Percentiles rank a stretch among this genome's conserved stretches.
phyloP scores from a whole-genome alignment of 2,329 filamentous ascomycete genomes.

The Fusarium sp. region DNA sequence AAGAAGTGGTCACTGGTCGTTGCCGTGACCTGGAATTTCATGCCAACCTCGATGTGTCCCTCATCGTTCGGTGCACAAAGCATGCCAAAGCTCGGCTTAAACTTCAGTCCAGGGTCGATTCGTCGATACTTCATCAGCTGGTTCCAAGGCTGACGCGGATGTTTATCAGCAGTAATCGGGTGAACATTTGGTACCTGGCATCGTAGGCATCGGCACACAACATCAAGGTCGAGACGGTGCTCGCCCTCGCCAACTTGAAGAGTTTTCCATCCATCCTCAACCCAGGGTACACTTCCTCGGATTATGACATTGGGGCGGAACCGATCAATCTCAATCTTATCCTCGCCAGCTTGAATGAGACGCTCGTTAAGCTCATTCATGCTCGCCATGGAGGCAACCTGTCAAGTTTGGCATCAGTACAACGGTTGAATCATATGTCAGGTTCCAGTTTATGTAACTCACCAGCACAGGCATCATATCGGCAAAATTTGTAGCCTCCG shows the following conservation, averaged over 20 bases:
- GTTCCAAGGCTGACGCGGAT: conserved; percentile 69
- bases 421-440: conserved; percentile 52
- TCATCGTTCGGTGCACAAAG: conserved; percentile 66
- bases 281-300: conserved; percentile 64
- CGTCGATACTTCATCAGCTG: conserved; percentile 68
- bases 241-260: conserved; percentile 53
- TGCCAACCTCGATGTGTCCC: conserved; percentile 64
- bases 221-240: conserved; percentile 58
- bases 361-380: conserved; percentile 67
- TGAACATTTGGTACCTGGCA: conserved; percentile 74
- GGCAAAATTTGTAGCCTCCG: conserved; percentile 64
- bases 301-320: conserved; percentile 73
- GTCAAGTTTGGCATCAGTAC: conserved; percentile 65
- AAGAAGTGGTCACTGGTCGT: conserved; percentile 63
- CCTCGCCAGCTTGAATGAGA: conserved; percentile 52
- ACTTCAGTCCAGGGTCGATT: conserved; percentile 68
- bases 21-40: conserved; percentile 65
- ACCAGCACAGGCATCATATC: conserved; percentile 50
- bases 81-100: conserved; percentile 75
- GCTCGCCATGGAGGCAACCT: conserved; percentile 64
- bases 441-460: neutral
- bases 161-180: conserved; percentile 67
- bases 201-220: conserved; percentile 66
- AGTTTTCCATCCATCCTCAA: conserved; percentile 71
- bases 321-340: conserved; percentile 66